Evolutionary conservation across 2,329 filamentous ascomycete species (phyloP).

Genomic region (Cercospora sp.): DNA sequence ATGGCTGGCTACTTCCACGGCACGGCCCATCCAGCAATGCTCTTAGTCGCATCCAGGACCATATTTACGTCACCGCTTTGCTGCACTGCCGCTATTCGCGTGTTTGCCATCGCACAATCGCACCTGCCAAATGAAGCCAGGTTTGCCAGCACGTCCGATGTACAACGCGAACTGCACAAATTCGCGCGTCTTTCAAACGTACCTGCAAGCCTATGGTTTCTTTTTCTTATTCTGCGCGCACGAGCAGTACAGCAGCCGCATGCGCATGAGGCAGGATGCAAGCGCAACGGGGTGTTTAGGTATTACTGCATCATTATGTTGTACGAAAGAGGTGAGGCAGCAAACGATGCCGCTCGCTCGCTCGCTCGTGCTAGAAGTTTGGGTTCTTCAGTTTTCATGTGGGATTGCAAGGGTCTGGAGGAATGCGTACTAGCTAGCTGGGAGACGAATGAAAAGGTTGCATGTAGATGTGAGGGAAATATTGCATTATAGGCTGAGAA

Average conservation of each 20-base stretch:
- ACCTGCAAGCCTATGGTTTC: background rate
- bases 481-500: background rate
- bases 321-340: background rate
- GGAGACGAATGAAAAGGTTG: background rate
- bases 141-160: background rate
- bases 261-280: background rate
- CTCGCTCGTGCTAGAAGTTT: background rate
- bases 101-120: conserved; percentile 2
- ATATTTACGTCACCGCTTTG: background rate
- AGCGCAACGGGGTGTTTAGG: background rate
- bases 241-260: conserved; percentile 1
- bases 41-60: conserved; percentile 1
- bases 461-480: conserved; percentile 1
- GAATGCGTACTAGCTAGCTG: background rate
- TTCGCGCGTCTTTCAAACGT: background rate
- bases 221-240: background rate
- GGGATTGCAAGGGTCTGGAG: background rate
- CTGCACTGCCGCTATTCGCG: background rate
- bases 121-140: background rate
- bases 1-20: background rate
- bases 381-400: background rate
- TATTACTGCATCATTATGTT: background rate
- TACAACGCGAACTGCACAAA: background rate
- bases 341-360: background rate
- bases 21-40: background rate